phyloP scores from a whole-genome alignment of 2,329 filamentous ascomycete genomes.

The Lachnellula arida region DNA sequence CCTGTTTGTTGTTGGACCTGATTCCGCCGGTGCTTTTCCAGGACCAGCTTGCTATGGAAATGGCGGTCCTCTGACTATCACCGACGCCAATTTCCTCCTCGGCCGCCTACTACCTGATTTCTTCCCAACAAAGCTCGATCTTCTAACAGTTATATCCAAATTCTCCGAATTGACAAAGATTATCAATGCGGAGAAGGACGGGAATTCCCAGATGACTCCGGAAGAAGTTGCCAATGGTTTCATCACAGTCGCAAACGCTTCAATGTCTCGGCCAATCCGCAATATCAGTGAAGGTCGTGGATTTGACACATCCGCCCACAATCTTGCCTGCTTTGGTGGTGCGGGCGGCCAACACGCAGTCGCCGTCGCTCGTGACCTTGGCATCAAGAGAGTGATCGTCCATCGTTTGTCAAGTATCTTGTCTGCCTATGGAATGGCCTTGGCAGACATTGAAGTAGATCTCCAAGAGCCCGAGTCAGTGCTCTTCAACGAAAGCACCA shows the following conservation, averaged over 20 bases:
- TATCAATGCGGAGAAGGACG: constrained; percentile 53
- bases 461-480: background rate
- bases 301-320: constrained; percentile 79
- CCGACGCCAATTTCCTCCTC: constrained; percentile 81
- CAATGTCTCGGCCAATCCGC: constrained; percentile 84
- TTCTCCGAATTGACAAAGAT: constrained; percentile 70
- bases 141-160: constrained; percentile 64
- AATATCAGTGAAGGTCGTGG: constrained; percentile 87
- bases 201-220: constrained; percentile 59
- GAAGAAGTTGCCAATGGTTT: constrained; percentile 60
- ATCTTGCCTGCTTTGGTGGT: constrained; percentile 83
- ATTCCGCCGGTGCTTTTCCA: constrained; percentile 66
- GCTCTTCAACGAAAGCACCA: background rate
- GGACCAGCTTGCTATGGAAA: constrained; percentile 89
- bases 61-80: constrained; percentile 80
- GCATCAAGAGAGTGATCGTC: constrained; percentile 76
- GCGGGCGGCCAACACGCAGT: constrained; percentile 87
- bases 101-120: constrained; percentile 80
- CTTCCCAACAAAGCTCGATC: constrained; percentile 74
- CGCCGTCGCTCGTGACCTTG: constrained; percentile 76
- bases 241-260: constrained; percentile 81
- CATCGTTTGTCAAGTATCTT: constrained; percentile 84
- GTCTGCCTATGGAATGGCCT: constrained; percentile 85
- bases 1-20: constrained; percentile 64
- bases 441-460: constrained; percentile 71